Base-by-base conservation (phyloP, 1,139 yeast genomes). In the Pichia sp. region DNA sequence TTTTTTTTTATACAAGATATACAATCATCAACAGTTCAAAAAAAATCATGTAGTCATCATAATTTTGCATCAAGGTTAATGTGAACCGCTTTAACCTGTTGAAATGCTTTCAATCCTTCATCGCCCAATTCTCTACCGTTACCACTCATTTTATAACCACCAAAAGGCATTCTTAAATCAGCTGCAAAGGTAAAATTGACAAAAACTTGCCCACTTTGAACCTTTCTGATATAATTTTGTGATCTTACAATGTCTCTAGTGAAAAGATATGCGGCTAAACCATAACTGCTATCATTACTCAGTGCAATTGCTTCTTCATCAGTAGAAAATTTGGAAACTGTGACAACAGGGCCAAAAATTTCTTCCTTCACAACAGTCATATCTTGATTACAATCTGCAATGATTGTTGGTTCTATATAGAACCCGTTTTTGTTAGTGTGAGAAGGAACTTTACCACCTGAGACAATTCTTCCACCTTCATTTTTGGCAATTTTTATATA, bases 61-160 rank as follows among this genome's bases (percentile, higher is more conserved):
- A 16, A 16, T 16, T 16, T 16, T 16, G 33, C 42, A 27, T 36
- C 31, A n/a, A 48, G 49, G 32, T 77, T 77, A 48, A 74, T 74
- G 55, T 74, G 79, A 43, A 77, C 70, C 36, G 81, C 77, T 63
- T 77, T 77, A 46, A 75, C 76, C 59, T 76, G 80, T 29, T 78
- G 75, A 64, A 76, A 77, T 50, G 70, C 73, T 40, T 67, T 64
- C 54, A 77, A 64, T 44, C 81, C 81, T 51, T 75, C 75, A 55
- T 75, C 80, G 42, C 82, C 81, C 58, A 77, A 70, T 61, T 77
- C 81, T 59, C 82, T 69, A 48, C 82, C 82, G 43, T 73, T 65
- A 57, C 82, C 82, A 52, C 77, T 70, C 69, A 69, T 62, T 64
- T 77, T 77, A 46, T 56, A 61, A n/a, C 67, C 67, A 54, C 82